Evolutionary conservation across 441 rosid species (phyloP).

Genomic region (Populus trichocarpa): DNA sequence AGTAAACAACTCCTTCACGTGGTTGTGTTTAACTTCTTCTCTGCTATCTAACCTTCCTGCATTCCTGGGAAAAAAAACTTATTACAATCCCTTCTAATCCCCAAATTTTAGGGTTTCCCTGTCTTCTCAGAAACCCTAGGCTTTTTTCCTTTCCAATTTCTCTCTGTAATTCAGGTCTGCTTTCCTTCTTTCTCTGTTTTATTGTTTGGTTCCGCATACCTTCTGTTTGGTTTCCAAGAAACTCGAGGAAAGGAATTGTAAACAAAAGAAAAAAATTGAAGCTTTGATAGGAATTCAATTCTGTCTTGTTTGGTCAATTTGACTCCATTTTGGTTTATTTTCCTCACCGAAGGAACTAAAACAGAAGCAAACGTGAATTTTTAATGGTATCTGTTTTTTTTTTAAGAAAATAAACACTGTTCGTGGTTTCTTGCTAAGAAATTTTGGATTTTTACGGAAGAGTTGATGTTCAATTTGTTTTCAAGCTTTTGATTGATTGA

Average conservation of each 20-base stretch:
- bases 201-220: background rate
- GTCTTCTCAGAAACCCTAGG: constrained; percentile 14
- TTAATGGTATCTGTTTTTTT: background rate
- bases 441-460: background rate
- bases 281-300: background rate
- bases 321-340: background rate
- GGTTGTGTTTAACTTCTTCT: constrained; percentile 26
- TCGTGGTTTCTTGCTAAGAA: background rate
- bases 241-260: background rate
- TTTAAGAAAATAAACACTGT: background rate
- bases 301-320: background rate
- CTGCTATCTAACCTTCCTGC: constrained; percentile 19
- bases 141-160: background rate
- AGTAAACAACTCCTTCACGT: constrained; percentile 31
- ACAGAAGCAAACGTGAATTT: background rate
- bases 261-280: background rate
- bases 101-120: constrained; percentile 17
- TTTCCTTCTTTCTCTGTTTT: background rate
- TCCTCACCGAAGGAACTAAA: background rate
- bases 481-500: background rate
- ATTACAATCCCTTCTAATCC: background rate
- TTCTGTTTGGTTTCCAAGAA: constrained; percentile 21
- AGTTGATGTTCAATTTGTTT: background rate
- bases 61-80: background rate
- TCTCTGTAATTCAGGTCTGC: constrained; percentile 21